Percentiles rank a stretch among this genome's conserved stretches.
Evolutionary conservation across 75 land plant genomes (phyloP).

Genomic region (Chamaecyparis obtusa): DNA sequence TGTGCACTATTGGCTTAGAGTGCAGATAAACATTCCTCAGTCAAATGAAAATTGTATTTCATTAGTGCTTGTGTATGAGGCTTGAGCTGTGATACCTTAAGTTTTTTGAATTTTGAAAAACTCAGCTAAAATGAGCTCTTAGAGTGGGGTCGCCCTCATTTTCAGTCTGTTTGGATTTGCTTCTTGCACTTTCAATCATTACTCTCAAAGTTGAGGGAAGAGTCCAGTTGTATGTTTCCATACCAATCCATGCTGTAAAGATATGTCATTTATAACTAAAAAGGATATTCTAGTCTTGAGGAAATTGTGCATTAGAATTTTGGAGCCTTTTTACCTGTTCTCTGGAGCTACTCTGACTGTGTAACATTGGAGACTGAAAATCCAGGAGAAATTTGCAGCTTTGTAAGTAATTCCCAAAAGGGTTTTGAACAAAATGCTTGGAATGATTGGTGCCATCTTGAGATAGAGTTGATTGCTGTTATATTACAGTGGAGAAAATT

Average conservation of each 20-base stretch:
- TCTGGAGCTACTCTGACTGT: not conserved
- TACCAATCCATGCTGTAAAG: not conserved
- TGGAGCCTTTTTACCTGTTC: not conserved
- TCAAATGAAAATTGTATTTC: not conserved
- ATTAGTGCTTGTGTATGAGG: constrained; percentile 6
- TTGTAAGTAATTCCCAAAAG: not conserved
- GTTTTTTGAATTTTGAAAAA: not conserved
- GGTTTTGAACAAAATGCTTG: not conserved
- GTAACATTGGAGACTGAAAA: constrained; percentile 8
- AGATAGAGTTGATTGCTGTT: not conserved
- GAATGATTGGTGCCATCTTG: not conserved
- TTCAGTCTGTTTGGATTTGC: constrained; percentile 8
- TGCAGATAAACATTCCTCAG: not conserved
- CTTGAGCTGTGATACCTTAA: not conserved
- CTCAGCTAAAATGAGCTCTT: not conserved
- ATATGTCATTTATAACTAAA: not conserved
- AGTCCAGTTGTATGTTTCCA: constrained; percentile 7
- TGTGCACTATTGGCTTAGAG: not conserved
- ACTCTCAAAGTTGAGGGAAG: not conserved
- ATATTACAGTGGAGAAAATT: not conserved
- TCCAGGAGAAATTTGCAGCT: not conserved
- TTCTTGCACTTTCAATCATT: not conserved
- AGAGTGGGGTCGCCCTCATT: not conserved
- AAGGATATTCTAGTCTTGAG: constrained; percentile 2
- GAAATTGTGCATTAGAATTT: not conserved